These are phyloP conservation scores for Chalaropsis thielavioides DNA, from an alignment of 2,329 filamentous ascomycete species.

Conservation along the genomic window DNA sequence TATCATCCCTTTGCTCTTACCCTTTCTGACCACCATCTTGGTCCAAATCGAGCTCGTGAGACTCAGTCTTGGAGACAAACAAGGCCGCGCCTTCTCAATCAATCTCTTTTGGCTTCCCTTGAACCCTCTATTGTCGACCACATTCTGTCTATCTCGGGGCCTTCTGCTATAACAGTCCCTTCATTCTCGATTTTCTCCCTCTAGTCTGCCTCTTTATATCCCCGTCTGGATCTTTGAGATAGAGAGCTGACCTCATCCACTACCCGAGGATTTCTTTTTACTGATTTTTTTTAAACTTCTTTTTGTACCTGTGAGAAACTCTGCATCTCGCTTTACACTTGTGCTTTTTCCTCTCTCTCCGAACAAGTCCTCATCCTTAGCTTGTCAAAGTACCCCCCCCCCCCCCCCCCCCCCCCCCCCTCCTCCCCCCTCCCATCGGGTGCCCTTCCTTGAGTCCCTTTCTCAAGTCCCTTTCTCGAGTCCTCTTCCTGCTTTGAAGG, in stretches of 20 bases:
- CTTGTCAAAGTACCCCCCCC: not conserved
- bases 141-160: slow-evolving; percentile 8
- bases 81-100: not conserved
- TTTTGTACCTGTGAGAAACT: not conserved
- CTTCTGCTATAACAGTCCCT: slow-evolving; percentile 14
- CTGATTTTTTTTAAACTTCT: not conserved
- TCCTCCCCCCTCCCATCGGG: not conserved
- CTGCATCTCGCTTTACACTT: not conserved
- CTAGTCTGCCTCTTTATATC: slow-evolving; percentile 4
- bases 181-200: slow-evolving; percentile 14
- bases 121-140: slow-evolving; percentile 14
- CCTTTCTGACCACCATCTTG: slow-evolving; percentile 1
- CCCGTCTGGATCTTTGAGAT: not conserved
- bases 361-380: not conserved
- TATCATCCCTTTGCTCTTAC: slow-evolving; percentile 4
- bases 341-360: not conserved
- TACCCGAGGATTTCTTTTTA: not conserved
- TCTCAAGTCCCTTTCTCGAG: not conserved
- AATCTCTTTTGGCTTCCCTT: slow-evolving; percentile 15
- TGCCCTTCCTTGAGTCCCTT: not conserved
- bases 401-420: not conserved
- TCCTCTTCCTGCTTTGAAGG: not conserved
- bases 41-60: not conserved
- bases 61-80: not conserved
- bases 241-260: slow-evolving; percentile 1